A percentile compares a stretch with the other conserved stretches of the same genome.
Evolutionary conservation across 208 protist species (phyloP).

Genomic region (Trypanosoma melophagium): DNA sequence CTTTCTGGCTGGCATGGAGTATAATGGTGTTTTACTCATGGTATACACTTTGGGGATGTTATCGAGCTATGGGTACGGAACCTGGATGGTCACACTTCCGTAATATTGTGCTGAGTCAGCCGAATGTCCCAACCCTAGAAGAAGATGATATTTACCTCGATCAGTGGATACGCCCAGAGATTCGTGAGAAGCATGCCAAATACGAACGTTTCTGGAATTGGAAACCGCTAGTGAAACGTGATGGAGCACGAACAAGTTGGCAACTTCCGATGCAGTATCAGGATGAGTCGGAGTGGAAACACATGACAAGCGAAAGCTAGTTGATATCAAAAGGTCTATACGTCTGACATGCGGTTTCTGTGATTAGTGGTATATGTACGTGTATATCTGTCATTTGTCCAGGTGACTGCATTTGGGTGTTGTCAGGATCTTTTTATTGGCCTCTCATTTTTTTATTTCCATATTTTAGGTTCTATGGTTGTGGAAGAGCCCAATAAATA

Average conservation of each 20-base stretch:
- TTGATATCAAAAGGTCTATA: not conserved
- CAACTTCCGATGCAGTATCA: constrained; percentile 67
- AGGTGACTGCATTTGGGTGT: not conserved
- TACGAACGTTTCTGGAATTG: constrained; percentile 88
- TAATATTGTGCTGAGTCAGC: constrained; percentile 65
- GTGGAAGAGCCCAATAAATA: too few relatives aligned
- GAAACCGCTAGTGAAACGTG: constrained; percentile 86
- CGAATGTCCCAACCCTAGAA: constrained; percentile 77
- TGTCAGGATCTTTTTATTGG: not conserved
- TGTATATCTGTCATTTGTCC: too few relatives aligned
- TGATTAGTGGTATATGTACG: too few relatives aligned
- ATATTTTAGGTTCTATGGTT: too few relatives aligned
- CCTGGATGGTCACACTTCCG: constrained; percentile 82
- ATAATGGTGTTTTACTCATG: constrained; percentile 85
- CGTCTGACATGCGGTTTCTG: not conserved
- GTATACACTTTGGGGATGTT: constrained; percentile 89
- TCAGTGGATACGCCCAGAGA: constrained; percentile 86
- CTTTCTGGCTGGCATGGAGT: constrained; percentile 86
- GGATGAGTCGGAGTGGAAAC: constrained; percentile 86
- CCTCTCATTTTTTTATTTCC: not conserved
- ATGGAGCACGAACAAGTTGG: constrained; percentile 80
- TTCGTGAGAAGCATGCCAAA: constrained; percentile 77
- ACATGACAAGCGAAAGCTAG: constrained; percentile 86
- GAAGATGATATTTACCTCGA: constrained; percentile 90
- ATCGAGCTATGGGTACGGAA: constrained; percentile 84